Conservation (phyloP, 2,329 filamentous ascomycete genomes). For the Epichloe bromicola region DNA sequence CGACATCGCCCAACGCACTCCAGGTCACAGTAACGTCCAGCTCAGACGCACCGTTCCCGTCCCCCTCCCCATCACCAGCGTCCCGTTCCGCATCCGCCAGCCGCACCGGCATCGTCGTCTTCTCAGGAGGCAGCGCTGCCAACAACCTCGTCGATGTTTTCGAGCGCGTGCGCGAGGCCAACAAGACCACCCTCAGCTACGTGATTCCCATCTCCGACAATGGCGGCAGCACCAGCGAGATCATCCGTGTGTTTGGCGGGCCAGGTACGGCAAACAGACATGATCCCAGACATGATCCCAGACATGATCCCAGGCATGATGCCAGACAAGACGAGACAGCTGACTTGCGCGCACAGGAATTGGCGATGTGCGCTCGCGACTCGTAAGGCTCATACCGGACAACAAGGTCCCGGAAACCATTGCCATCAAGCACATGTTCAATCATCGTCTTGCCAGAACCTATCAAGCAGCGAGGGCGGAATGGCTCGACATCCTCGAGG, state of each 20-base stretch:
- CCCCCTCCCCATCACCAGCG: no score
- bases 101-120: constrained; percentile 52
- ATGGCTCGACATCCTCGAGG: constrained; percentile 84
- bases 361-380: constrained; percentile 39
- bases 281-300: neutral
- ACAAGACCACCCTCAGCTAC: constrained; percentile 59
- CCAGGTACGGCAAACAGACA: constrained; percentile 45
- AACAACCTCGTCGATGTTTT: constrained; percentile 92
- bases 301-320: neutral
- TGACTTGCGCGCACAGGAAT: constrained; percentile 36
- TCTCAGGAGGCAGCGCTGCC: constrained; percentile 87
- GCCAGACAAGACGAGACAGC: neutral
- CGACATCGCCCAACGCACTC: neutral
- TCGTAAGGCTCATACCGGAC: constrained; percentile 77
- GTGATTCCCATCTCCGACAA: constrained; percentile 95
- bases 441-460: constrained; percentile 58
- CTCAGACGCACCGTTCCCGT: no score
- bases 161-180: constrained; percentile 48
- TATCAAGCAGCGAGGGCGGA: constrained; percentile 54
- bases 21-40: neutral
- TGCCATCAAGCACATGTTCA: constrained; percentile 75
- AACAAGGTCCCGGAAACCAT: constrained; percentile 49
- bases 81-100: neutral
- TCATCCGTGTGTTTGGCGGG: constrained; percentile 88
- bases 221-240: constrained; percentile 82